Evolutionary conservation across 192 early-diverging fungal genomes (phyloP).

Genomic region (Entomortierella beljakovae): DNA sequence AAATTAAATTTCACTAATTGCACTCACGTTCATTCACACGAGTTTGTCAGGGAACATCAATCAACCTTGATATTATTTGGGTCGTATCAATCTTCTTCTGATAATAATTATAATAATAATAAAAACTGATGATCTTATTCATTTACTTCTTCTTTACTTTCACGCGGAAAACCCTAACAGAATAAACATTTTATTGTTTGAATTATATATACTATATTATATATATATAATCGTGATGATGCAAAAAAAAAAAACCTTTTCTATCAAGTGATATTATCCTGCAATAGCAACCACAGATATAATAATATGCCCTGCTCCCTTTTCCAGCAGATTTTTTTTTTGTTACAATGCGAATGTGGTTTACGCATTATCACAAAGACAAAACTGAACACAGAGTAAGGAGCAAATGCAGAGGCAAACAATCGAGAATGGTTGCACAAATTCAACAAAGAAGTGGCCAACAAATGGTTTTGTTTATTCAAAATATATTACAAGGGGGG

Average conservation of each 20-base stretch:
- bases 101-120: too few relatives aligned
- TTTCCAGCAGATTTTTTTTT: background rate
- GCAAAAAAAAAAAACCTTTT: too few relatives aligned
- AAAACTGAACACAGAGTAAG: constrained; percentile 6
- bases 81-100: too few relatives aligned
- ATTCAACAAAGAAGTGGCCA: constrained; percentile 6
- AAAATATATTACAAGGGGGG: constrained; percentile 1
- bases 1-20: background rate
- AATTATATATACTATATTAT: background rate
- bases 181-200: background rate
- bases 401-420: background rate
- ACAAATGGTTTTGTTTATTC: constrained; percentile 10
- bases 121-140: too few relatives aligned
- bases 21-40: constrained; percentile 10
- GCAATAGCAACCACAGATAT: constrained; percentile 8
- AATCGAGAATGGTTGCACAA: constrained; percentile 10
- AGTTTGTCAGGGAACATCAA: constrained; percentile 9
- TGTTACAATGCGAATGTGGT: constrained; percentile 16
- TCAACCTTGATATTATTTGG: background rate
- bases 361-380: constrained; percentile 13
- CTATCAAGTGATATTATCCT: background rate
- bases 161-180: background rate
- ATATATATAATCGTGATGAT: too few relatives aligned
- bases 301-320: background rate
- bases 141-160: too few relatives aligned